Percentiles rank a stretch among this genome's conserved stretches.
Conservation (phyloP, 495 filamentous ascomycete genomes). For the Xylaria flabelliformis region DNA sequence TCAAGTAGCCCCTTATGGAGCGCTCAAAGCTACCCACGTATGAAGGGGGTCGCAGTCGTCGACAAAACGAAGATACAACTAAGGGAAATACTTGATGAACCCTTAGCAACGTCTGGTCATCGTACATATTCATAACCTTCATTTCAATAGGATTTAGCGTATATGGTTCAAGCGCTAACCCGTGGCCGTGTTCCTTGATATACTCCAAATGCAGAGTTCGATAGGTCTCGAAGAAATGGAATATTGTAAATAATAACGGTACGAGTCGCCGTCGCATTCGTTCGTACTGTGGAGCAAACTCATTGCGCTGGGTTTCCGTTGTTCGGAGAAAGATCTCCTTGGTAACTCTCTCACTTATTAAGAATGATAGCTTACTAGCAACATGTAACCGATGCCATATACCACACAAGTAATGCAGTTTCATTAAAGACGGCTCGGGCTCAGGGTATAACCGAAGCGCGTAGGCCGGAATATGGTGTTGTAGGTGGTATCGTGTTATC, state of each 20-base stretch:
- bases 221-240: slow-evolving; percentile 66
- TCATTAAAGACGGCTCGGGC: slow-evolving; percentile 49
- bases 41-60: slow-evolving; percentile 60
- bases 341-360: slow-evolving; percentile 62
- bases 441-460: slow-evolving; percentile 59
- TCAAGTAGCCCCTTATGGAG: slow-evolving; percentile 62
- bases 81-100: slow-evolving; percentile 63
- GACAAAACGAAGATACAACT: slow-evolving; percentile 61
- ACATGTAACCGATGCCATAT: slow-evolving; percentile 65
- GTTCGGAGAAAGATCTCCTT: slow-evolving; percentile 62
- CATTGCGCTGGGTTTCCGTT: slow-evolving; percentile 53
- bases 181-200: slow-evolving; percentile 52
- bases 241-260: slow-evolving; percentile 61
- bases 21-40: slow-evolving; percentile 63
- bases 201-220: slow-evolving; percentile 60
- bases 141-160: slow-evolving; percentile 60
- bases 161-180: slow-evolving; percentile 47
- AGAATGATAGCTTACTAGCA: slow-evolving; percentile 57
- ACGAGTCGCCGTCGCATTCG: slow-evolving; percentile 63
- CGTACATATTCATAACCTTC: slow-evolving; percentile 62
- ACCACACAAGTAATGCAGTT: slow-evolving; percentile 62
- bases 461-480: slow-evolving; percentile 59
- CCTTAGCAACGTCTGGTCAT: slow-evolving; percentile 59
- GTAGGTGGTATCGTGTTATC: slow-evolving; percentile 62
- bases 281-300: slow-evolving; percentile 60